These are phyloP conservation scores for Omphalotus olearius DNA, from an alignment of 1,284 basidiomycete genomes.

Conservation along the genomic window DNA sequence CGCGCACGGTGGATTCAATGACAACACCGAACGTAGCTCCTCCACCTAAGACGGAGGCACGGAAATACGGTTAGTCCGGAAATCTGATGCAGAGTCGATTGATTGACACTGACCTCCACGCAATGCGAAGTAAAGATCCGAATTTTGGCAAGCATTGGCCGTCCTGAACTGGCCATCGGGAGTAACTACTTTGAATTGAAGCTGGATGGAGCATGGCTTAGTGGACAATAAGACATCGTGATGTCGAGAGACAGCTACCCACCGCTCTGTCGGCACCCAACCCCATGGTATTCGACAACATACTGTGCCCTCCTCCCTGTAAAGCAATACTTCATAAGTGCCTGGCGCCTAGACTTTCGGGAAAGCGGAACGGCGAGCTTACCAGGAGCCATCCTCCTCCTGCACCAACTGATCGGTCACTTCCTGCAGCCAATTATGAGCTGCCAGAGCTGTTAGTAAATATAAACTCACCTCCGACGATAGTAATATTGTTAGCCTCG, in stretches of 20 bases:
- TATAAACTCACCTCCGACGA: conserved; percentile 28
- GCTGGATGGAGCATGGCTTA: conserved; percentile 18
- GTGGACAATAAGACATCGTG: neutral
- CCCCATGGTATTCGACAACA: conserved; percentile 31
- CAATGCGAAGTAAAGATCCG: conserved; percentile 40
- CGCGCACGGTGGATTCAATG: conserved; percentile 19
- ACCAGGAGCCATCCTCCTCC: conserved; percentile 27
- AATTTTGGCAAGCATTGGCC: conserved; percentile 36
- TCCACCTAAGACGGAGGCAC: conserved; percentile 15
- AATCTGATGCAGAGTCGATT: neutral
- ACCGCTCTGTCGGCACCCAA: conserved; percentile 39
- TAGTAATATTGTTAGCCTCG: conserved; percentile 31
- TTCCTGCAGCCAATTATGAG: conserved; percentile 29
- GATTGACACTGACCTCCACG: conserved; percentile 29
- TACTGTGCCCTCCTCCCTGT: conserved; percentile 48
- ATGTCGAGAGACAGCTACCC: conserved; percentile 10
- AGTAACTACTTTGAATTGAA: conserved; percentile 39
- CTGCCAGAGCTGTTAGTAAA: too few species aligned
- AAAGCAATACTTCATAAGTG: neutral
- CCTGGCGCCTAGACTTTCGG: neutral
- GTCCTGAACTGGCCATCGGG: conserved; percentile 32
- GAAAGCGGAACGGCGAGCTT: conserved; percentile 3
- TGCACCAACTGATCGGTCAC: conserved; percentile 24
- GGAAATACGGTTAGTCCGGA: neutral
- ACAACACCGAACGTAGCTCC: conserved; percentile 25